Conservation (phyloP, 345 rosid genomes). For the Durio zibethinus region DNA sequence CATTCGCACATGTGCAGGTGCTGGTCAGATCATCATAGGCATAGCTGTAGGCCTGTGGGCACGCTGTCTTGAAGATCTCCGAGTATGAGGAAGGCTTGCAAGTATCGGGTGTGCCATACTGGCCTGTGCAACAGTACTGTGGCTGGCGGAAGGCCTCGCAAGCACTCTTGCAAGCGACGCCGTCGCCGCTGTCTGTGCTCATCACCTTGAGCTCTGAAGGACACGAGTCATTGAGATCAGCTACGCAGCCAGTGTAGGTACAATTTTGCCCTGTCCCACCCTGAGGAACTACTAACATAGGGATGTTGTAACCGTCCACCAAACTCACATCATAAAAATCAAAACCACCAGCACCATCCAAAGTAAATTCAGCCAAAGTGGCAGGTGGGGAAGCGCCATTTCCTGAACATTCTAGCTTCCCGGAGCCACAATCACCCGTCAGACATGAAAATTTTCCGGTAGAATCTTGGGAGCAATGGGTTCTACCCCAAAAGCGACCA, state of each 20-base stretch:
- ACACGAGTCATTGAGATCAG: conserved; percentile 68
- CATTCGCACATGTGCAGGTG: conserved; percentile 83
- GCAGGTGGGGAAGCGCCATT: conserved; percentile 78
- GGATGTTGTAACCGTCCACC: conserved; percentile 95
- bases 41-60: conserved; percentile 93
- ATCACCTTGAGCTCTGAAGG: conserved; percentile 77
- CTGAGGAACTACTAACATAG: conserved; percentile 70
- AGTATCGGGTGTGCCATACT: conserved; percentile 54
- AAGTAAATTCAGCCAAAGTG: conserved; percentile 78
- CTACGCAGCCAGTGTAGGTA: conserved; percentile 69
- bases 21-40: conserved; percentile 92
- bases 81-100: conserved; percentile 84
- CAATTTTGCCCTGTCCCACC: conserved; percentile 77
- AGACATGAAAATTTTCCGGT: conserved; percentile 61
- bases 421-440: conserved; percentile 89
- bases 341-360: conserved; percentile 63
- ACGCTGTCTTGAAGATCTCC: conserved; percentile 63
- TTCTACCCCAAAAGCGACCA: conserved; percentile 93
- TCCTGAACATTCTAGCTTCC: conserved; percentile 70
- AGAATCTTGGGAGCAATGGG: conserved; percentile 65
- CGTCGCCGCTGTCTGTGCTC: conserved; percentile 28
- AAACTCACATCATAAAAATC: conserved; percentile 88
- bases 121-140: conserved; percentile 87
- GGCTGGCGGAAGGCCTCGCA: conserved; percentile 78
- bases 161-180: conserved; percentile 87